These are phyloP conservation scores for Trichoderma virens DNA, from an alignment of 495 filamentous ascomycete genomes.

Conservation along the genomic window DNA sequence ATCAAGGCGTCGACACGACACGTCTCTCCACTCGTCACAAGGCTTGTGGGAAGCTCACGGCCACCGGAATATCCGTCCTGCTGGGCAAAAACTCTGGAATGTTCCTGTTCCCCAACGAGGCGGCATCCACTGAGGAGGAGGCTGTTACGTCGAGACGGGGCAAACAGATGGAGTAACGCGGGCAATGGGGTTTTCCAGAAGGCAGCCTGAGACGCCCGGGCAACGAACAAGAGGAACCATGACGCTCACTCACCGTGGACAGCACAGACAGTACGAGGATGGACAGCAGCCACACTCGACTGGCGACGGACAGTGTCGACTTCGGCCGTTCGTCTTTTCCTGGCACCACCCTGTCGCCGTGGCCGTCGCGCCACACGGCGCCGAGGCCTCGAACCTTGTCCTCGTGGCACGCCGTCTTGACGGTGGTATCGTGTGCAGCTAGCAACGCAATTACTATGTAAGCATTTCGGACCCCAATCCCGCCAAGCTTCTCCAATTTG, in stretches of 20 bases:
- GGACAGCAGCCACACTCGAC: background rate
- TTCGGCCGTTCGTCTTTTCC: background rate
- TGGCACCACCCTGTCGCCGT: background rate
- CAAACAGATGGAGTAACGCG: background rate
- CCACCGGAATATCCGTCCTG: constrained; percentile 1
- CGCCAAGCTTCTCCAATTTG: background rate
- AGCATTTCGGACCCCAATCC: background rate
- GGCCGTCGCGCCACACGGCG: background rate
- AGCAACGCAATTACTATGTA: background rate
- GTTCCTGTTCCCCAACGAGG: constrained; percentile 1
- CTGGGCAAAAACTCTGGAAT: background rate
- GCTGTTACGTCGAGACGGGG: background rate
- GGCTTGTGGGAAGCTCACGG: background rate
- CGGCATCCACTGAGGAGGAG: background rate
- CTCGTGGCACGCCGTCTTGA: background rate
- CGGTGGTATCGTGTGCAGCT: background rate
- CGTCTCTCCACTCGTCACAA: constrained; percentile 1
- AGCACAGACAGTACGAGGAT: background rate
- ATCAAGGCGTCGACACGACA: background rate
- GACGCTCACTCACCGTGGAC: background rate
- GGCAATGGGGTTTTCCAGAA: background rate
- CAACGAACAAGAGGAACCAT: background rate
- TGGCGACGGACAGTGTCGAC: background rate
- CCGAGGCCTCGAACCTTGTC: constrained; percentile 5
- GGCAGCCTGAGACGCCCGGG: background rate